These are phyloP conservation scores for Malassezia brasiliensis DNA, from an alignment of 1,284 basidiomycete genomes.

Conservation along the genomic window DNA sequence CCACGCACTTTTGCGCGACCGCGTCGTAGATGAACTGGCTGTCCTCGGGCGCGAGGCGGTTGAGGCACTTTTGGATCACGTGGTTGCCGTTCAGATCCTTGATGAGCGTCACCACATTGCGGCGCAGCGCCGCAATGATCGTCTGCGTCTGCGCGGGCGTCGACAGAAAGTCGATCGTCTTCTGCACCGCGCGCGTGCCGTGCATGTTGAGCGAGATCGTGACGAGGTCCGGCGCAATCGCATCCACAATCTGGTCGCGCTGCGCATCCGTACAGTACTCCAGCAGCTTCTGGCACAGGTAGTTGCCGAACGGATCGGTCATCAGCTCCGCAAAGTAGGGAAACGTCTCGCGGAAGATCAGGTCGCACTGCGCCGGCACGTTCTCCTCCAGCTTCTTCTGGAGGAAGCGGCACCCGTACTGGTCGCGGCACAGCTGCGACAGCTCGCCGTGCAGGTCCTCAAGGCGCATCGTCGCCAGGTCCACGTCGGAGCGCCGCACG, in stretches of 20 bases:
- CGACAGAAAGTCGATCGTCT: slow-evolving; percentile 95
- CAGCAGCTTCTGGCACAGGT: slow-evolving; percentile 94
- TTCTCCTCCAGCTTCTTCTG: slow-evolving; percentile 99
- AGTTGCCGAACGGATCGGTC: slow-evolving; percentile 99
- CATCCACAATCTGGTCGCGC: slow-evolving; percentile 91
- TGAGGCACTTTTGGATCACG: slow-evolving; percentile 98
- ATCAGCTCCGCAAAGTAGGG: slow-evolving; percentile 95
- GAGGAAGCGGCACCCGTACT: slow-evolving; percentile 94
- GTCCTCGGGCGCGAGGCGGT: slow-evolving; percentile 92
- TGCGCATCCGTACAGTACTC: slow-evolving; percentile 98
- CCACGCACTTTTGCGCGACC: slow-evolving; percentile 94
- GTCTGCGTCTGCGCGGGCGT: slow-evolving; percentile 71
- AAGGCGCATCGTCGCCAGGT: slow-evolving; percentile 68
- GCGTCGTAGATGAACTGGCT: slow-evolving; percentile 99
- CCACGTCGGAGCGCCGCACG: slow-evolving; percentile 15
- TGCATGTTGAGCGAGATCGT: slow-evolving; percentile 99
- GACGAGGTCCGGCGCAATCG: slow-evolving; percentile 90
- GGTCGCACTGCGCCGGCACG: slow-evolving; percentile 65
- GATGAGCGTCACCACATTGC: slow-evolving; percentile 97
- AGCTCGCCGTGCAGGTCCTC: slow-evolving; percentile 92
- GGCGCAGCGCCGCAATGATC: slow-evolving; percentile 88
- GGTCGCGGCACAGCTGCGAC: slow-evolving; percentile 87
- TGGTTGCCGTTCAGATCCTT: slow-evolving; percentile 99
- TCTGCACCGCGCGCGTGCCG: slow-evolving; percentile 96
- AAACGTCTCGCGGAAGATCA: slow-evolving; percentile 98